Evolutionary conservation across 805 yeast genomes (phyloP), one percentile per base, ranked within the genome.

Genomic region (Kuraishia ogatae): DNA sequence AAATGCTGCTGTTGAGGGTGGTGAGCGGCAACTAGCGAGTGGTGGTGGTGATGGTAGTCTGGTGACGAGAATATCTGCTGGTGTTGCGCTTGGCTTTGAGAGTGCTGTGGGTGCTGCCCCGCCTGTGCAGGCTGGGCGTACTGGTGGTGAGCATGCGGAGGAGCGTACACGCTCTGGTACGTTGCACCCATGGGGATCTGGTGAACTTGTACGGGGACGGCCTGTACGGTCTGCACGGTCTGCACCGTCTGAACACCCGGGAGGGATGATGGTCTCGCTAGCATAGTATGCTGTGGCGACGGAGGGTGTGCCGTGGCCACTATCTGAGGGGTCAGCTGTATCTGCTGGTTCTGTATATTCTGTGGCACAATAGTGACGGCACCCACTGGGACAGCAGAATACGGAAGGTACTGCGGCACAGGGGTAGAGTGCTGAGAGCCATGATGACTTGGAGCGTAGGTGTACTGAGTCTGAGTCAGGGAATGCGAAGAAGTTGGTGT

Each of bases 101-200:
- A 35, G n/a, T 28, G 20, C 43, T 7, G 39, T n/a, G n/a, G n/a
- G n/a, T n/a, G n/a, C n/a, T n/a, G n/a, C n/a, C n/a, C n/a, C n/a
- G n/a, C 10, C 19, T 55, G 21, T 48, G 23, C 50, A 46, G 48
- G 54, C 43, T 50, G 17, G 6, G 19, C 46, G 15, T 24, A 46
- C 20, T 20, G 15, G 26, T 46, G 47, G 19, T 51, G n/a, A n/a
- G n/a, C n/a, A 24, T n/a, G 52, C 50, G 21, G 47, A 22, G 3
- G 26, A 46, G 54, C 22, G 50, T 43, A 21, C 6, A 48, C 52
- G 15, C 39, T 53, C 22, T 54, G 55, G 21, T 50, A 35, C 21
- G 53, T 13, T 46, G 20, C 24, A 53, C 5, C 20, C 50, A 55
- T 39, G 50, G 53, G 48, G 56, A 23, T 39, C 35, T 49, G 43